phyloP scores from a whole-genome alignment of 2,329 filamentous ascomycete species.

The Sporothrix brasiliensis region DNA sequence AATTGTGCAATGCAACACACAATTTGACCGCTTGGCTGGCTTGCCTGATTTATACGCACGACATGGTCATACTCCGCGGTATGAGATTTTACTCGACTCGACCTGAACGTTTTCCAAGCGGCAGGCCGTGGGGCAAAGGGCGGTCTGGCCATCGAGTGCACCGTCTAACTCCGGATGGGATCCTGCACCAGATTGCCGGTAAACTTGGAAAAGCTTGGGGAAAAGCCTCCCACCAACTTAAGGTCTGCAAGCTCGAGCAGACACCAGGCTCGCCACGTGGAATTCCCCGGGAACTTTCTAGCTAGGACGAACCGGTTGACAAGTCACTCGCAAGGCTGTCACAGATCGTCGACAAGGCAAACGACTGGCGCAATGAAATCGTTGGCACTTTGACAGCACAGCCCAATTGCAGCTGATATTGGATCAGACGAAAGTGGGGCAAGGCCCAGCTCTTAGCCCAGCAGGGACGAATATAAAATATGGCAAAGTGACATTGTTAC shows the following conservation, averaged over 20 bases:
- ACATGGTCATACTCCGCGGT: not conserved
- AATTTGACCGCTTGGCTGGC: not conserved
- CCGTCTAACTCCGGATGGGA: slow-evolving; percentile 15
- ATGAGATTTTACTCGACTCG: not conserved
- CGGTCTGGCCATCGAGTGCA: slow-evolving; percentile 14
- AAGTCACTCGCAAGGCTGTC: slow-evolving; percentile 7
- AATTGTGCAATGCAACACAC: not conserved
- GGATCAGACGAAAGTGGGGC: slow-evolving; percentile 7
- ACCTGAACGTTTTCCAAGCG: not conserved
- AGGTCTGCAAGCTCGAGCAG: not conserved
- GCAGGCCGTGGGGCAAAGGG: slow-evolving; percentile 12
- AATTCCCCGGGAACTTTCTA: not conserved
- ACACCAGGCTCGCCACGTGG: slow-evolving; percentile 6
- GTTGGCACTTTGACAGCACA: slow-evolving; percentile 1
- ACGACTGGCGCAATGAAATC: not conserved
- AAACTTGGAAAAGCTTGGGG: not conserved
- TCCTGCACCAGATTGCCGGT: not conserved
- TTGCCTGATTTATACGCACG: not conserved
- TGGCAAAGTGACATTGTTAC: not conserved
- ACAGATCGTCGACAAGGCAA: not conserved
- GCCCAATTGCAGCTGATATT: not conserved
- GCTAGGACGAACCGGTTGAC: slow-evolving; percentile 2
- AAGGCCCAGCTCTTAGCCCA: not conserved
- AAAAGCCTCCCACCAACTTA: not conserved
- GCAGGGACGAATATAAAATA: not conserved